Conservation (phyloP, 1,284 basidiomycete species). For the Neonothopanus nambi region DNA sequence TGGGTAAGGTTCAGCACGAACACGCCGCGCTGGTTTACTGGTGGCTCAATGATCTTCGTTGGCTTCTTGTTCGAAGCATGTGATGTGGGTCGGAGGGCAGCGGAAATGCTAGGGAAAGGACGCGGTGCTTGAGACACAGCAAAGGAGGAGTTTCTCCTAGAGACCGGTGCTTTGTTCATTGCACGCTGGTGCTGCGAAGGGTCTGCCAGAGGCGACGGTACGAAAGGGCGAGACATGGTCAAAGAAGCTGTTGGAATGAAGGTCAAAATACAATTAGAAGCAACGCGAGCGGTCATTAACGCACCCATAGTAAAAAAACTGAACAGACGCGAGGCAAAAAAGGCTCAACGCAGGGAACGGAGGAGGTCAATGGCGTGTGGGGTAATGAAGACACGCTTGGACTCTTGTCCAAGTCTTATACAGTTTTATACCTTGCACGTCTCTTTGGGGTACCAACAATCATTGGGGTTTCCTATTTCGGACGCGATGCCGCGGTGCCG, state of each 20-base stretch:
- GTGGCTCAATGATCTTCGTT: constrained; percentile 75
- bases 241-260: constrained; percentile 12
- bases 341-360: no score
- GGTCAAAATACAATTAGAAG: constrained; percentile 8
- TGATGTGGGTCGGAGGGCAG: constrained; percentile 32
- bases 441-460: no score
- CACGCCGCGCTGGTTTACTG: constrained; percentile 63
- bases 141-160: constrained; percentile 52
- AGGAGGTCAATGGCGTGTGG: no score
- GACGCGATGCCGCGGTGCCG: no score
- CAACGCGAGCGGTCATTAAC: constrained; percentile 14
- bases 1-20: constrained; percentile 79
- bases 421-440: no score
- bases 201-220: constrained; percentile 64
- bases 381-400: no score
- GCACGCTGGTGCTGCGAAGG: constrained; percentile 24
- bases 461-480: no score
- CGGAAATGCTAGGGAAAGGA: constrained; percentile 67
- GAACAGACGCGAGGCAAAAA: no score
- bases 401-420: no score
- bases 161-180: constrained; percentile 22
- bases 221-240: constrained; percentile 43
- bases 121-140: constrained; percentile 70
- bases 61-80: constrained; percentile 27
- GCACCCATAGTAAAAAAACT: constrained; percentile 30